Evolutionary conservation across 371 early-diverging fungal species (phyloP).

Genomic region (Syncephalastrum sp.): DNA sequence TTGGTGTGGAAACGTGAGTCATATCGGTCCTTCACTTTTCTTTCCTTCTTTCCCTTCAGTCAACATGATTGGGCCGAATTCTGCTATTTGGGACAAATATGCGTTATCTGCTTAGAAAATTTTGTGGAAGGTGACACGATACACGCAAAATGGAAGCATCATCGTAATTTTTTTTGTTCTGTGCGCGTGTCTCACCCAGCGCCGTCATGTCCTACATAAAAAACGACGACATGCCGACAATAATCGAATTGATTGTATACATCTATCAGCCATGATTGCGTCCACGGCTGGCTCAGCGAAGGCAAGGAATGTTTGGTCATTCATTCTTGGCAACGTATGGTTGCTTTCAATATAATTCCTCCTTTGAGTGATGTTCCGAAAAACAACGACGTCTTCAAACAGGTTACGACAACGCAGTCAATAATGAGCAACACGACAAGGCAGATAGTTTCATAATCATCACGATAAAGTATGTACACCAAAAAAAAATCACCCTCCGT

Average conservation of each 20-base stretch:
- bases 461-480: too few species aligned
- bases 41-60: slow-evolving; percentile 16
- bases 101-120: slow-evolving; percentile 82
- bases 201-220: too few species aligned
- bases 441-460: too few species aligned
- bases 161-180: not conserved
- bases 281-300: slow-evolving; percentile 61
- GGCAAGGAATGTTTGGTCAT: slow-evolving; percentile 57
- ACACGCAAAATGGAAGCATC: not conserved
- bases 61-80: slow-evolving; percentile 52
- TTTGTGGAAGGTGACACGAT: slow-evolving; percentile 53
- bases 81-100: slow-evolving; percentile 66
- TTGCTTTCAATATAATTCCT: not conserved
- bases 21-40: not conserved
- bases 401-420: too few species aligned
- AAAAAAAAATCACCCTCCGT: too few species aligned
- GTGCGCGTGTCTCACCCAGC: not conserved
- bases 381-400: too few species aligned
- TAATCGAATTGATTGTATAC: slow-evolving; percentile 70
- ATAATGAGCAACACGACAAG: too few species aligned
- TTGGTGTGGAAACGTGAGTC: too few species aligned
- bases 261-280: slow-evolving; percentile 65
- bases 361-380: too few species aligned
- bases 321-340: not conserved
- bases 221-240: slow-evolving; percentile 59